These are phyloP conservation scores for Pseudocercospora fijiensis DNA, from an alignment of 2,329 filamentous ascomycete genomes.

Conservation along the genomic window DNA sequence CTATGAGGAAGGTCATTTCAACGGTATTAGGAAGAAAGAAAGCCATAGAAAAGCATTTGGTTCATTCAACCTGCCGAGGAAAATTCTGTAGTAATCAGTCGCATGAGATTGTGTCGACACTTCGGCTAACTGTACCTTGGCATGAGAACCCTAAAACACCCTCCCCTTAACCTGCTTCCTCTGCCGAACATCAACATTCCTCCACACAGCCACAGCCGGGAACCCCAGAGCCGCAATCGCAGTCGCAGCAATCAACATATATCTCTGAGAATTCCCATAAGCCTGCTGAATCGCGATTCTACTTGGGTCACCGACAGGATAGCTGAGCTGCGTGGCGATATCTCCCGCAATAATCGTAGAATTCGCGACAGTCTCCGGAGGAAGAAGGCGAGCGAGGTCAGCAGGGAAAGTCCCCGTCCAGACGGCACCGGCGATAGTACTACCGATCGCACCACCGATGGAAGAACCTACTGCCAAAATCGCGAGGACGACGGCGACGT, in stretches of 20 bases:
- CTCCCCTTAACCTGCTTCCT: constrained; percentile 24
- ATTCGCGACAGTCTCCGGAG: constrained; percentile 14
- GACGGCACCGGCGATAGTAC: constrained; percentile 33
- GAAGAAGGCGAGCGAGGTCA: constrained; percentile 23
- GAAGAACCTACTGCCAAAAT: constrained; percentile 26
- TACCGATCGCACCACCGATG: constrained; percentile 56
- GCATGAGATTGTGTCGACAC: too few species aligned
- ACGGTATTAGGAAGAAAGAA: too few species aligned
- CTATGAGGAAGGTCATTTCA: too few species aligned
- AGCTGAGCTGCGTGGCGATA: constrained; percentile 14
- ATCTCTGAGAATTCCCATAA: constrained; percentile 16
- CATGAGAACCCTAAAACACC: constrained; percentile 19
- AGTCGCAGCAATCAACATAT: constrained; percentile 20
- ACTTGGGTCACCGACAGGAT: constrained; percentile 14
- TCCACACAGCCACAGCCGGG: constrained; percentile 19
- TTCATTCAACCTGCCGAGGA: too few species aligned
- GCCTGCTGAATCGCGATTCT: constrained; percentile 15
- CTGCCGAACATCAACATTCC: constrained; percentile 14
- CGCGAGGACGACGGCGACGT: constrained; percentile 31
- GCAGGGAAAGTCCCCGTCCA: constrained; percentile 30
- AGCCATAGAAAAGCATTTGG: too few species aligned
- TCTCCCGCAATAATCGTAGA: constrained; percentile 9
- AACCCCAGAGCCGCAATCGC: constrained; percentile 16
- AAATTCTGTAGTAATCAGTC: too few species aligned
- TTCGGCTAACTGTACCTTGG: too few species aligned